phyloP scores from a whole-genome alignment of 1,284 basidiomycete genomes.

The Peniophora sp. region DNA sequence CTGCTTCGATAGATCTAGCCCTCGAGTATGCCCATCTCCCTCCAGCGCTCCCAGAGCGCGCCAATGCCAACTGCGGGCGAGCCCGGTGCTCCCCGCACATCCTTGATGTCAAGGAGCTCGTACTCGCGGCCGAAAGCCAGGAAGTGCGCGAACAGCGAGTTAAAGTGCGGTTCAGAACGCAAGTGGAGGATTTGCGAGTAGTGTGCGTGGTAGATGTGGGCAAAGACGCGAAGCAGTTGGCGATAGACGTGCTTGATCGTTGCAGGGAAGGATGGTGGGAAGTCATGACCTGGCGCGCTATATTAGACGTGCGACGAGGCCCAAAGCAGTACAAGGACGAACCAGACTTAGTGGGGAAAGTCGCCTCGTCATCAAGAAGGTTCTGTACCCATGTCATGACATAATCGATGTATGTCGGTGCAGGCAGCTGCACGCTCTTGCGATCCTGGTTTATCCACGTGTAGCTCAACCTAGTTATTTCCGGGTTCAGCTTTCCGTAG shows the following conservation, averaged over 20 bases:
- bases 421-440: constrained; percentile 88
- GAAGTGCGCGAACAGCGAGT: constrained; percentile 97
- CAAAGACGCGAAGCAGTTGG: constrained; percentile 94
- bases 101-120: constrained; percentile 85
- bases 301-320: background rate
- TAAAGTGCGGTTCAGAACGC: constrained; percentile 94
- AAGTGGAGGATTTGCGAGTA: constrained; percentile 90
- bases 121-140: constrained; percentile 92
- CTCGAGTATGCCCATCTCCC: constrained; percentile 71
- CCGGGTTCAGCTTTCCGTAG: background rate
- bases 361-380: constrained; percentile 84
- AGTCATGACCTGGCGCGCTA: constrained; percentile 65
- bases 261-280: constrained; percentile 83
- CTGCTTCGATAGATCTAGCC: constrained; percentile 1
- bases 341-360: constrained; percentile 96
- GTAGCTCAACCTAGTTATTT: constrained; percentile 73
- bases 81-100: constrained; percentile 67
- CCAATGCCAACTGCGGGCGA: constrained; percentile 65
- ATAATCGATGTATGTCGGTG: constrained; percentile 97
- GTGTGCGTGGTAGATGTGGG: constrained; percentile 96
- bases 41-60: constrained; percentile 86
- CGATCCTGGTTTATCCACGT: constrained; percentile 97
- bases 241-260: constrained; percentile 97
- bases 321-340: constrained; percentile 24
- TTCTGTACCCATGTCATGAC: constrained; percentile 99